phyloP scores from a whole-genome alignment of 1,284 basidiomycete genomes.

The Ustilago trichophora region DNA sequence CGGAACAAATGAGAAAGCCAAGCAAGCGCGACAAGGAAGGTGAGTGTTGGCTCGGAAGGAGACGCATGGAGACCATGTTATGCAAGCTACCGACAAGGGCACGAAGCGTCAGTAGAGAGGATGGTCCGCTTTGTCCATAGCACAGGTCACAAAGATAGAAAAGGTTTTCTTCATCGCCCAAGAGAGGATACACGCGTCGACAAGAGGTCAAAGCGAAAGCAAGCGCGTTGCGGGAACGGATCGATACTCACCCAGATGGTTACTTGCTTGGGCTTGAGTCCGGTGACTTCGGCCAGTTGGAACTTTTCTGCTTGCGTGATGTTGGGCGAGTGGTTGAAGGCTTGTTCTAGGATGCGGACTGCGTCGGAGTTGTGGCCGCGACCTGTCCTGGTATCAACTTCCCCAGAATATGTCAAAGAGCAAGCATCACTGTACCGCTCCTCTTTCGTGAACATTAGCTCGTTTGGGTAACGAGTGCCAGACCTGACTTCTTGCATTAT shows the following conservation, averaged over 20 bases:
- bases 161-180: slow-evolving; percentile 7
- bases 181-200: background rate
- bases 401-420: no score
- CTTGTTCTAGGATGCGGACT: slow-evolving; percentile 54
- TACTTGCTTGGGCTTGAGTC: slow-evolving; percentile 61
- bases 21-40: background rate
- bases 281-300: slow-evolving; percentile 56
- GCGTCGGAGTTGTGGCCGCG: slow-evolving; percentile 48
- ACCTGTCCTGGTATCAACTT: background rate
- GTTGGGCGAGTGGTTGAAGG: slow-evolving; percentile 56
- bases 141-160: no score
- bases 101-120: no score
- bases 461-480: no score
- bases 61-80: no score
- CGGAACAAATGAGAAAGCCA: background rate
- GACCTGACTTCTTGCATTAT: no score
- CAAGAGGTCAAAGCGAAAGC: background rate
- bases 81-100: no score
- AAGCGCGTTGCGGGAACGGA: background rate
- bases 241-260: slow-evolving; percentile 64
- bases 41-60: no score
- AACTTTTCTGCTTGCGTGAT: slow-evolving; percentile 64
- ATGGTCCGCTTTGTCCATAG: no score
- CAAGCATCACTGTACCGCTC: no score
- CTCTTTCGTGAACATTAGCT: no score